Evolutionary conservation across 805 yeast genomes (phyloP).

Genomic region (Kurtzmaniella cleridarum): DNA sequence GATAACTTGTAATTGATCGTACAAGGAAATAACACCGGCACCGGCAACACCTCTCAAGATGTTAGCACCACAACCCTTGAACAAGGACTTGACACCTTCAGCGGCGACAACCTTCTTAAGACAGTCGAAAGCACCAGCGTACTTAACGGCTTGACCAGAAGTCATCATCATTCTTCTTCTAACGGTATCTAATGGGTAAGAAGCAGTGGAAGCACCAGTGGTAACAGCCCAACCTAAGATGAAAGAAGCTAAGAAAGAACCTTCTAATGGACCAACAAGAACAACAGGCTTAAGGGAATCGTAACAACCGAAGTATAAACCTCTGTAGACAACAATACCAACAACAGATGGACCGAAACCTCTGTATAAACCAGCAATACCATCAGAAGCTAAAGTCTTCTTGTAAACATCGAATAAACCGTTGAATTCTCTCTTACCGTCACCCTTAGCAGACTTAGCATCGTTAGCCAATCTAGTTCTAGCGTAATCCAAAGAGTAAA

Average conservation of each 20-base stretch:
- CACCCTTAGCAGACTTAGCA: conserved; percentile 83
- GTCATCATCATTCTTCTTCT: conserved; percentile 99
- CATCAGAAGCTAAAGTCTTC: conserved; percentile 92
- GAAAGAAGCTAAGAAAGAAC: conserved; percentile 93
- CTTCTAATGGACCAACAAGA: conserved; percentile 90
- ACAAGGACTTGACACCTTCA: conserved; percentile 89
- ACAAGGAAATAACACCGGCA: conserved; percentile 98
- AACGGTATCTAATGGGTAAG: conserved; percentile 98
- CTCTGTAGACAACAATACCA: conserved; percentile 98
- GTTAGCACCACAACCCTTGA: conserved; percentile 99
- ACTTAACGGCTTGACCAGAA: conserved; percentile 97
- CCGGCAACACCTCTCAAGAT: conserved; percentile 99
- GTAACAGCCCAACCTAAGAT: conserved; percentile 96
- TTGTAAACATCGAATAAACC: conserved; percentile 95
- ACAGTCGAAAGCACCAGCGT: conserved; percentile 92
- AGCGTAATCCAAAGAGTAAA: conserved; percentile 96
- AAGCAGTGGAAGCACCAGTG: conserved; percentile 97
- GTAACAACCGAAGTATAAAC: conserved; percentile 96
- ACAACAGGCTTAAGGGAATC: conserved; percentile 95
- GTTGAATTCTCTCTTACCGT: conserved; percentile 93
- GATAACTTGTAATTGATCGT: conserved; percentile 94
- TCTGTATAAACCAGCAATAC: conserved; percentile 98
- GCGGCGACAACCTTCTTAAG: conserved; percentile 88
- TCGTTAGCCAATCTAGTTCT: conserved; percentile 99
- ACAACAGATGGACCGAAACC: conserved; percentile 98